phyloP scores from a whole-genome alignment of 208 protist genomes.

The Herpetomonas samuelpessoai region DNA sequence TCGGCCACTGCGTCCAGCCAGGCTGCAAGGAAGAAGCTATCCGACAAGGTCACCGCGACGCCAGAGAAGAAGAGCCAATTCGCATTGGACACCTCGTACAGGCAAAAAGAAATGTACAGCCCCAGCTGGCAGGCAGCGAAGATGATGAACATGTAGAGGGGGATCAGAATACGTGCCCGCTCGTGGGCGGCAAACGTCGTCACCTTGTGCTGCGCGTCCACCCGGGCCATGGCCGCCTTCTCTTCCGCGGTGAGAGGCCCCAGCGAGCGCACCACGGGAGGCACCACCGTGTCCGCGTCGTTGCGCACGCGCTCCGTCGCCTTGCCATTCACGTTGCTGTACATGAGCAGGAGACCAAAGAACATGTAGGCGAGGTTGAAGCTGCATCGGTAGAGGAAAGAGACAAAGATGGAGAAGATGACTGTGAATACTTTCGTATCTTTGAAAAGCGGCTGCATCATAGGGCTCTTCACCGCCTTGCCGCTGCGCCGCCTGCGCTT shows the following conservation, averaged over 20 bases:
- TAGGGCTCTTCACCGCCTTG: constrained; percentile 1
- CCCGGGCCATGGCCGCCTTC: background rate
- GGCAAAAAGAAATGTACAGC: constrained; percentile 65
- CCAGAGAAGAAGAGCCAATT: constrained; percentile 83
- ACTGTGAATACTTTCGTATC: constrained; percentile 37
- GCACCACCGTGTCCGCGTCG: constrained; percentile 10
- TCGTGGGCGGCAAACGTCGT: constrained; percentile 34
- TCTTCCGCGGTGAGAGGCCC: background rate
- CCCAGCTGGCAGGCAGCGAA: constrained; percentile 47
- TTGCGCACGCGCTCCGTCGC: constrained; percentile 17
- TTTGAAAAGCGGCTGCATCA: constrained; percentile 26
- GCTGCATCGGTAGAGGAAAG: constrained; percentile 37
- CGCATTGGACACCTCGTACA: constrained; percentile 60
- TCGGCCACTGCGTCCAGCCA: constrained; percentile 41
- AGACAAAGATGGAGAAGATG: constrained; percentile 45
- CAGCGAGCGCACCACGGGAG: background rate
- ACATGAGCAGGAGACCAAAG: constrained; percentile 52
- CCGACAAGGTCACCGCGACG: constrained; percentile 31
- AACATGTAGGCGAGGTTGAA: constrained; percentile 48
- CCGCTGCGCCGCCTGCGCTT: constrained; percentile 4
- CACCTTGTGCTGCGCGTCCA: constrained; percentile 1
- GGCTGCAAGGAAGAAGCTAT: constrained; percentile 37
- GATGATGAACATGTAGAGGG: constrained; percentile 40
- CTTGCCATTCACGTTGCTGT: constrained; percentile 40
- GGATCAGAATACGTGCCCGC: constrained; percentile 43